Evolutionary conservation across 2,329 filamentous ascomycete species (phyloP), one percentile per base, ranked within the genome.

Genomic region (Exophiala aquamarina): DNA sequence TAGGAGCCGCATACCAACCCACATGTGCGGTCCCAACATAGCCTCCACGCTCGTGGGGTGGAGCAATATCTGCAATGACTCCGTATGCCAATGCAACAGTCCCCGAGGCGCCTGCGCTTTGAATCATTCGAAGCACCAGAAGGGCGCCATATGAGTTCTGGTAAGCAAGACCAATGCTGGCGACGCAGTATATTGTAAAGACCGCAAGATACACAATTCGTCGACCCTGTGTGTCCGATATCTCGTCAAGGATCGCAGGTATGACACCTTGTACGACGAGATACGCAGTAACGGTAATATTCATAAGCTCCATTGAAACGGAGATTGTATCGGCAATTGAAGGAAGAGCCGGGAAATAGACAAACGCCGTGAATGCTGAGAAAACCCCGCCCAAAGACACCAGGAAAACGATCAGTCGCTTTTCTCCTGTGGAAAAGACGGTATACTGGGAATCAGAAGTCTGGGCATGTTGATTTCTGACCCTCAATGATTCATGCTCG

Each of bases 81-180:
- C 82, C 87, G 51, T 78, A 85, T 0, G 80, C 81, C 1, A 93
- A 71, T 0, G 87, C 83, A n/a, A 89, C 72, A 0, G 84, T 86
- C 0, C 82, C 82, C 57, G 81, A 84, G 61, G 79, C 84, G 1
- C 85, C 83, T 0, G 73, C 72, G 23, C 61, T 63, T 47, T 70
- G 67, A 5, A 70, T 15, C 40, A 63, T 67, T n/a, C 68, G 60
- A 5, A 70, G 54, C 0, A 67, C 57, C 35, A 70, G 57, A 5
- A 70, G 50, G 2, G 66, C 62, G 1, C 61, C 47, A 39, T 63
- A 70, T 40, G 50, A 63, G 31, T 59, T 51, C 47, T 69, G 65
- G 11, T 71, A 28, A 1, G 68, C 67, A 3, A 71, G 57, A 1
- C 68, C 69, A 18, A 70, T 60, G 47, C 70, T 70, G 10, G 68